Evolutionary conservation across 306 rosid genomes (phyloP), one percentile per base, ranked within the genome.

Genomic region (Myrica gale): DNA sequence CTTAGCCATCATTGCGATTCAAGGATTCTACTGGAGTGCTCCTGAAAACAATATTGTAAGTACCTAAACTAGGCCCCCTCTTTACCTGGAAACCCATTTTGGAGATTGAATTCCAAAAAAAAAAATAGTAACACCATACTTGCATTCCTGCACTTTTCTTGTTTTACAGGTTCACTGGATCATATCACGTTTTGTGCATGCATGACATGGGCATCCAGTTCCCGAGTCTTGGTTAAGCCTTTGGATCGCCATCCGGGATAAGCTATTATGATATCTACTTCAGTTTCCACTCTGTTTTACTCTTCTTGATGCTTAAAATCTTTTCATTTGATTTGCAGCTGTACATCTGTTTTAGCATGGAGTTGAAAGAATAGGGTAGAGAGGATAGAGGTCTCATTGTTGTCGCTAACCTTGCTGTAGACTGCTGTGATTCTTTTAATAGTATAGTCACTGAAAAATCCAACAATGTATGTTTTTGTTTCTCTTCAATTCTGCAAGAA

Each of bases 1-100:
- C 92, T 75, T 94, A 68, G 89, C 78, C 26, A 73, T 94, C 26
- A 86, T 90, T 47, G 89, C 84, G 37, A 67, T 87, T 60, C 97
- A 92, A 82, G 98, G 98, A 75, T 89, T 91, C 79, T 91, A 90
- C 81, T 90, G 86, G 89, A 70, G 4, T 5, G 60, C 76, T 63
- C 90, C 95, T 50, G 78, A 88, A 74, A 90, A 87, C 74, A 94
- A 94, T 88, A 77, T 94, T 71, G 98, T 91, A 76, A 84, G 92
- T 75, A 20, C 53, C 80, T 8, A 57, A 67, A 67, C 23, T 32
- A 10, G 60, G 55, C 4, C 3, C 16, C 53, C 13, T 48, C 15
- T 11, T 48, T 32, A 32, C 37, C 37, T 32, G 37, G 37, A 32
- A 26, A 32, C 37, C 37, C 37, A 32, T 32, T 32, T 32, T 32